Evolutionary conservation across 139 green algal genomes (phyloP), one percentile per base, ranked within the genome.

Genomic region (Coelastrella sp.): DNA sequence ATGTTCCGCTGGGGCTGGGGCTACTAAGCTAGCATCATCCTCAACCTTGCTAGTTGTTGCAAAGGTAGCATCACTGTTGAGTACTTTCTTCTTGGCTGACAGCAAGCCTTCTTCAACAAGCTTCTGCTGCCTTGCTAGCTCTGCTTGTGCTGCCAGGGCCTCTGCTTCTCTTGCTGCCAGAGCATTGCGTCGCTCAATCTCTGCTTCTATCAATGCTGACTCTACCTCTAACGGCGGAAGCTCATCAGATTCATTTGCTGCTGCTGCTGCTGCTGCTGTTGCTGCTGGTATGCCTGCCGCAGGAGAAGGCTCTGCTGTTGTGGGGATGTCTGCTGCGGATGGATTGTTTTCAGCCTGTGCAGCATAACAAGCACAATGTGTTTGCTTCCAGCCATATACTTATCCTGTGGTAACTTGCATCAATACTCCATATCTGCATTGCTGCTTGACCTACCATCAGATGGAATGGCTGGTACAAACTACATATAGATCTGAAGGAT

Each of bases 91-190:
- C 66, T 74, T 83, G 8, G 86, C 85, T 32, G 79, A 57, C 53
- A 77, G 34, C 45, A 92, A 40, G 4, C 68, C 80, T 17, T 60
- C 40, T 77, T 90, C 57, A 35, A 92, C 75, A 21, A 83, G 38
- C 38, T 27, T n/a, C 27, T 68, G 7, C 50, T 79, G 73, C 73
- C 78, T 59, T 51, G 72, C 67, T 69, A 77, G 60, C 38, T 67
- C 62, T 13, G 81, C 68, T 59, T 90, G 57, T 81, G 89, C 66
- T 71, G 76, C 81, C 25, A 32, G n/a, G 53, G 68, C 68, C 27
- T 27, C 45, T 15, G 68, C 68, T 77, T 37, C 68, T 83, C 85
- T 34, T 45, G 80, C 64, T 80, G 51, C 75, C 41, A 35, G n/a
- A 85, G 84, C 51, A 66, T 73, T 75, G 69, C 53, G 50, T 4